phyloP scores from a whole-genome alignment of 164 flowering plant genomes.

The Aristolochia fimbriata region DNA sequence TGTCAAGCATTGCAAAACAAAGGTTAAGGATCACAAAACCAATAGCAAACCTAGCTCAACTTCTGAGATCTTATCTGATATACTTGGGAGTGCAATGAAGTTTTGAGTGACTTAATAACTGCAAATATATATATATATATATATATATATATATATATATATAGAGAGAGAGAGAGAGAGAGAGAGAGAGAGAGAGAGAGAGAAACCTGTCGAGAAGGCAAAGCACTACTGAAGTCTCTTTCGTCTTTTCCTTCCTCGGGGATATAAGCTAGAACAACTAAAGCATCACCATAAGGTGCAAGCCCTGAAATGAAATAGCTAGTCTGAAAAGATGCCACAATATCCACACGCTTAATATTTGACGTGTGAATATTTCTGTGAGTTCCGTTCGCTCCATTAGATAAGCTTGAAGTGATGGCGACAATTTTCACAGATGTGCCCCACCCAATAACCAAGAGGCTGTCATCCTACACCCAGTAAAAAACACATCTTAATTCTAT shows the following conservation, averaged over 20 bases:
- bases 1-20: conserved; percentile 12
- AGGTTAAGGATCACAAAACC: too few species aligned
- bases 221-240: conserved; percentile 58
- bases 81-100: not conserved
- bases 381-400: conserved; percentile 40
- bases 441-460: conserved; percentile 93
- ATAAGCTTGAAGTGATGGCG: conserved; percentile 41
- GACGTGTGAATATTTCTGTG: conserved; percentile 39
- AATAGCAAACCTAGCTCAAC: too few species aligned
- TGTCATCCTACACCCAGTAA: conserved; percentile 55
- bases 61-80: too few species aligned
- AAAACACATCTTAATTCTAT: not conserved
- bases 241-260: conserved; percentile 80
- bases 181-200: not conserved
- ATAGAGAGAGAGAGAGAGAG: not conserved
- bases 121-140: not conserved
- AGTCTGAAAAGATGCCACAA: conserved; percentile 95
- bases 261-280: conserved; percentile 93
- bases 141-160: not conserved
- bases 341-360: conserved; percentile 71
- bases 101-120: not conserved
- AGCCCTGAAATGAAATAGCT: conserved; percentile 93
- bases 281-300: conserved; percentile 95
- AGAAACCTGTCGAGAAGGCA: conserved; percentile 52
- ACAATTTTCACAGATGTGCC: conserved; percentile 93